phyloP scores from a whole-genome alignment of 176 grass and related monocot species.

The Raddia guianensis region DNA sequence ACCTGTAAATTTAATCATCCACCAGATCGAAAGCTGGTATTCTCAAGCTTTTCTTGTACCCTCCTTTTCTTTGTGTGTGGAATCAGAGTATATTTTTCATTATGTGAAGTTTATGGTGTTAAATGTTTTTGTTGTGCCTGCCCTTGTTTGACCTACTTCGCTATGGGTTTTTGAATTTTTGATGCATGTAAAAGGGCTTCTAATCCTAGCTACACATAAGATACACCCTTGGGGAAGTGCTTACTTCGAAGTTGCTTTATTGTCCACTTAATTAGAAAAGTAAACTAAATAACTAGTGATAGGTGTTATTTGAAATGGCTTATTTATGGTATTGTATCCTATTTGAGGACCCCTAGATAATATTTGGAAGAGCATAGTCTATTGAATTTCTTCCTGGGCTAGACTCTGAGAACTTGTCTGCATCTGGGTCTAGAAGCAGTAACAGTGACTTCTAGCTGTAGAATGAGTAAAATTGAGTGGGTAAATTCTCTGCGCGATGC shows the following conservation, averaged over 20 bases:
- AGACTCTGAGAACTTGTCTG: neutral
- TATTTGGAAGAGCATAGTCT: conserved; percentile 8
- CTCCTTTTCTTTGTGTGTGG: conserved; percentile 4
- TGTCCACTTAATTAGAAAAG: neutral
- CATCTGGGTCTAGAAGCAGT: neutral
- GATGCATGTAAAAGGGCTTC: neutral
- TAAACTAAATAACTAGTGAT: neutral
- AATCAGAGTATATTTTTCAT: neutral
- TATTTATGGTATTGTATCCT: neutral
- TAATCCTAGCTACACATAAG: neutral
- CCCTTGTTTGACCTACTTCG: conserved; percentile 16
- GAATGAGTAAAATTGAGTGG: neutral
- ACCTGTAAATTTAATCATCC: conserved; percentile 98
- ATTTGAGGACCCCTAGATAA: conserved; percentile 6
- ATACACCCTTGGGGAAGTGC: neutral
- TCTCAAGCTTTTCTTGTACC: neutral
- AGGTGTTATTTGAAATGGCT: neutral
- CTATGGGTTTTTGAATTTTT: neutral
- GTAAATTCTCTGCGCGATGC: neutral
- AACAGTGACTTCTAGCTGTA: neutral
- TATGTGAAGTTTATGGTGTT: neutral
- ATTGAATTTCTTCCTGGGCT: neutral
- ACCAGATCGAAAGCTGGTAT: conserved; percentile 71
- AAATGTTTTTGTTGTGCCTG: neutral
- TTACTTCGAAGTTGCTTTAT: neutral